phyloP scores from a whole-genome alignment of 148 eudicot genomes.

The Heliosperma pusillum region DNA sequence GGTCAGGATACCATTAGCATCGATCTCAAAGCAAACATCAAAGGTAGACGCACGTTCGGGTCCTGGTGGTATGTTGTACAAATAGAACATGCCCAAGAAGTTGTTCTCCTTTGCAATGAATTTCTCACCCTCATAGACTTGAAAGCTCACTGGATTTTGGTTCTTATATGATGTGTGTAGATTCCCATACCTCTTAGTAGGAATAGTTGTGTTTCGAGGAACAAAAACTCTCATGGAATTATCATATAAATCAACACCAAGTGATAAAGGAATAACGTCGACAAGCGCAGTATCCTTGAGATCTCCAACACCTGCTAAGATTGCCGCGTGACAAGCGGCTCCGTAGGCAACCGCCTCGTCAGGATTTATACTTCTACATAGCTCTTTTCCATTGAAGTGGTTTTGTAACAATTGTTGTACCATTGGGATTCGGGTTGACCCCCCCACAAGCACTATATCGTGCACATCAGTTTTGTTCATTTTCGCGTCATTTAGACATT shows the following conservation, averaged over 20 bases:
- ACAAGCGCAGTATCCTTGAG: background rate
- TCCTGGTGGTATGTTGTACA: too few relatives aligned
- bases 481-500: constrained; percentile 4
- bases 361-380: background rate
- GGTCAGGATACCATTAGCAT: background rate
- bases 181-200: too few relatives aligned
- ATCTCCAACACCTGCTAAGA: background rate
- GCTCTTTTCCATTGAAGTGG: background rate
- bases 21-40: background rate
- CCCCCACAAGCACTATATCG: constrained; percentile 21
- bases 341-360: constrained; percentile 9
- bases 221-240: too few relatives aligned
- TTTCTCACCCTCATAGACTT: background rate
- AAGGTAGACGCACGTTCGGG: too few relatives aligned
- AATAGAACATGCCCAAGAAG: background rate
- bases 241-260: background rate
- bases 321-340: background rate
- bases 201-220: too few relatives aligned
- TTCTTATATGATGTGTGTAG: too few relatives aligned
- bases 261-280: background rate
- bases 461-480: background rate
- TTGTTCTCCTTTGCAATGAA: background rate
- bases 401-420: constrained; percentile 9
- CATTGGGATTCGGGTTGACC: constrained; percentile 24
- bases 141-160: too few relatives aligned